phyloP scores from a whole-genome alignment of 192 early-diverging fungal genomes.

The Geosiphon pyriformis region DNA sequence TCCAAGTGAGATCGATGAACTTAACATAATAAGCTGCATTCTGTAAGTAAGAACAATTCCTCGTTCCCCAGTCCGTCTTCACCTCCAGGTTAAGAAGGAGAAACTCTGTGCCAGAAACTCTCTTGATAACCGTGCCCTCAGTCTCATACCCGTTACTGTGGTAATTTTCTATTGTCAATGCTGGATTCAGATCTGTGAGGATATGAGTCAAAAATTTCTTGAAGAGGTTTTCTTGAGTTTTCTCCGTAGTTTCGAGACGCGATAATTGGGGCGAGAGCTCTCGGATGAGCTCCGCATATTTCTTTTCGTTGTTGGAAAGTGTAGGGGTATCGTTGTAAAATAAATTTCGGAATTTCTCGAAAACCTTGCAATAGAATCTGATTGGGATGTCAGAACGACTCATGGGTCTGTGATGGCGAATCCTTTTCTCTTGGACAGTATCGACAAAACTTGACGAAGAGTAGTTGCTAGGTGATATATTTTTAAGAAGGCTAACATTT shows the following conservation, averaged over 20 bases:
- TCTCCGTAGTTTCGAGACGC: not conserved
- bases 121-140: conserved; percentile 9
- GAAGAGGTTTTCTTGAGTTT: not conserved
- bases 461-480: not conserved
- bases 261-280: conserved; percentile 1
- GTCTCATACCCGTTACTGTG: not conserved
- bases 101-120: not conserved
- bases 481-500: conserved; percentile 8
- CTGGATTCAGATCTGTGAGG: not conserved
- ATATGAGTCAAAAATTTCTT: not conserved
- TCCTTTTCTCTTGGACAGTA: not conserved
- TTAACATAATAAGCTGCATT: conserved; percentile 15
- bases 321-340: not conserved
- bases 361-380: conserved; percentile 15
- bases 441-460: not conserved
- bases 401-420: conserved; percentile 17
- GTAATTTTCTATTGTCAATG: conserved; percentile 11
- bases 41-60: not conserved
- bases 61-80: conserved; percentile 6
- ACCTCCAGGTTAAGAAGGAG: conserved; percentile 7
- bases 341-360: conserved; percentile 11
- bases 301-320: not conserved
- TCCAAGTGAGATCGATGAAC: not conserved
- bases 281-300: not conserved
- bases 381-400: conserved; percentile 8